Percentiles rank a stretch among this genome's conserved stretches.
Conservation (phyloP, 176 grass and related monocot genomes). For the Oryza rufipogon region DNA sequence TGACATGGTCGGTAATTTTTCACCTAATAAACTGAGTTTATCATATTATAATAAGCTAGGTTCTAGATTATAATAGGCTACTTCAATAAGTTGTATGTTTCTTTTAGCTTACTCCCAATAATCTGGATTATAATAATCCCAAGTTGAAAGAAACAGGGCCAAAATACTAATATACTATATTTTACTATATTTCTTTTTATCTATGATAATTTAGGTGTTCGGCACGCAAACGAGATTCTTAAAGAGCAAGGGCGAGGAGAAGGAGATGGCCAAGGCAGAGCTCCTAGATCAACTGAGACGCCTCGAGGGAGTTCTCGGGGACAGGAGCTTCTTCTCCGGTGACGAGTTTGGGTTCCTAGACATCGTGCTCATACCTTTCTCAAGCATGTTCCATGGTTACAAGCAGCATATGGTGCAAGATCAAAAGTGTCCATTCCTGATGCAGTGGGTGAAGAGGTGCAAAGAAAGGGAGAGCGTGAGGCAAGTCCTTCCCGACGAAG, state of each 20-base stretch:
- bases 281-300: conserved; percentile 28
- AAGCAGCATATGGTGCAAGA: conserved; percentile 34
- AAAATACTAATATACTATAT: too few relatives aligned
- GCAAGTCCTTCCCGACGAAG: conserved; percentile 11
- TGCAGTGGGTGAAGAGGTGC: conserved; percentile 31
- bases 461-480: conserved; percentile 31
- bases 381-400: conserved; percentile 45
- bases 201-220: conserved; percentile 20
- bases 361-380: conserved; percentile 33
- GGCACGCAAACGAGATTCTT: background rate
- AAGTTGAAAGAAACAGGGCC: too few relatives aligned
- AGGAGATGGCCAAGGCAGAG: conserved; percentile 33
- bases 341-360: conserved; percentile 44
- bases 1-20: too few relatives aligned
- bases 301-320: conserved; percentile 40
- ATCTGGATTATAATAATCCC: too few relatives aligned
- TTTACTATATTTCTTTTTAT: too few relatives aligned
- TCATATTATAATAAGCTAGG: too few relatives aligned
- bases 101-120: too few relatives aligned
- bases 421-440: conserved; percentile 37
- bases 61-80: too few relatives aligned
- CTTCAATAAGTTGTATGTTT: too few relatives aligned
- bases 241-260: conserved; percentile 32
- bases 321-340: conserved; percentile 35
- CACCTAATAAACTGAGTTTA: too few relatives aligned